These are phyloP conservation scores for Dictyostelium brefeldianum DNA, from an alignment of 78 protist species.

Conservation along the genomic window DNA sequence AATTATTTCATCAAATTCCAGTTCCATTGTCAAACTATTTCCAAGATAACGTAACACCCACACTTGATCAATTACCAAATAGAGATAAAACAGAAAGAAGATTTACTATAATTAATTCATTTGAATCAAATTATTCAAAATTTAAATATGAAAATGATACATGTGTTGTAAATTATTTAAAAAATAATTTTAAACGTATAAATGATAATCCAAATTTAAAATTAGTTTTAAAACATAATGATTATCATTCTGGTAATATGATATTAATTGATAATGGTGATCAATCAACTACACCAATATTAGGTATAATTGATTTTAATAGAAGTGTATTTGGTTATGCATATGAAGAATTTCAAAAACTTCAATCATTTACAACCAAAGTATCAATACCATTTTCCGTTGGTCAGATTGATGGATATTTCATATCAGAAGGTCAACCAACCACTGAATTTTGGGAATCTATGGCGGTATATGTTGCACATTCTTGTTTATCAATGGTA, in stretches of 20 bases:
- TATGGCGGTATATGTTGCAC: not conserved
- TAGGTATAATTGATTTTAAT: constrained; percentile 11
- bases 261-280: not conserved
- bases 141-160: constrained; percentile 16
- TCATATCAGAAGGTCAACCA: not conserved
- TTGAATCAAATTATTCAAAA: not conserved
- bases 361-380: not conserved
- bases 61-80: too few species aligned
- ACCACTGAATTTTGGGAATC: constrained; percentile 1
- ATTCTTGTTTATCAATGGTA: not conserved
- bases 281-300: not conserved
- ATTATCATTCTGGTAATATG: constrained; percentile 21
- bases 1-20: not conserved
- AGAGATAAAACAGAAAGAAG: not conserved
- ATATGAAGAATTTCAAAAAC: not conserved
- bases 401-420: constrained; percentile 25
- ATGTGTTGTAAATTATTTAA: not conserved
- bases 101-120: not conserved
- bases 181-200: not conserved
- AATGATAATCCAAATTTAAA: not conserved
- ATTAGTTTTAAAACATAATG: constrained; percentile 19
- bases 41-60: not conserved
- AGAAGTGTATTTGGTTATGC: constrained; percentile 8
- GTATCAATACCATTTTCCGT: not conserved
- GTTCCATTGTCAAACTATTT: not conserved